phyloP scores from a whole-genome alignment of 345 rosid genomes.

The Linum lewisii region DNA sequence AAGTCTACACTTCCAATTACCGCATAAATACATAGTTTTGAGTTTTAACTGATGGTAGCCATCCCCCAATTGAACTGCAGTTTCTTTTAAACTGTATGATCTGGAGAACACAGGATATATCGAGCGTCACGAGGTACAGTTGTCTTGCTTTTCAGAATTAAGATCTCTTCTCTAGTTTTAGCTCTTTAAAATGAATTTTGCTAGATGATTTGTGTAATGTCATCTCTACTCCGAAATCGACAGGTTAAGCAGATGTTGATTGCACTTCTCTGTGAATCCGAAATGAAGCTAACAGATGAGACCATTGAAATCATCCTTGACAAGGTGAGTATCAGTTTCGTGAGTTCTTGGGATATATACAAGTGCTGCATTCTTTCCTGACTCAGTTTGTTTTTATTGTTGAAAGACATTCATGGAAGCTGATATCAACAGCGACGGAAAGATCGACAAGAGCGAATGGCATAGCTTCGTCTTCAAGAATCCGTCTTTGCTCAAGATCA shows the following conservation, averaged over 20 bases:
- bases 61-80: constrained; percentile 29
- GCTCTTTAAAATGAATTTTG: background rate
- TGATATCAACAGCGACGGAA: constrained; percentile 72
- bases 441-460: constrained; percentile 85
- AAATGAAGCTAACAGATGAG: constrained; percentile 94
- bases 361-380: background rate
- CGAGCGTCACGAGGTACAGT: constrained; percentile 85
- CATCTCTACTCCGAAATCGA: constrained; percentile 22
- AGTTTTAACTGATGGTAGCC: background rate
- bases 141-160: background rate
- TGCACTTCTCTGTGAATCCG: constrained; percentile 93
- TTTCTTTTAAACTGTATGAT: constrained; percentile 91
- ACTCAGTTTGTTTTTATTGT: background rate
- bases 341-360: background rate
- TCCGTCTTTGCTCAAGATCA: constrained; percentile 82
- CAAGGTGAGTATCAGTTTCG: constrained; percentile 39
- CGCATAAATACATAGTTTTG: background rate
- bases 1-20: constrained; percentile 21
- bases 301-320: constrained; percentile 91
- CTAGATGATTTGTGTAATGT: no score
- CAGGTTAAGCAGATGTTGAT: constrained; percentile 98
- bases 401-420: constrained; percentile 85
- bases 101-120: constrained; percentile 82
- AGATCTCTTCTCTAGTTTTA: background rate
- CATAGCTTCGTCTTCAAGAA: constrained; percentile 66